Evolutionary conservation across 176 grass and related monocot genomes (phyloP), one percentile per base, ranked within the genome.

Genomic region (Alopecurus myosuroides): DNA sequence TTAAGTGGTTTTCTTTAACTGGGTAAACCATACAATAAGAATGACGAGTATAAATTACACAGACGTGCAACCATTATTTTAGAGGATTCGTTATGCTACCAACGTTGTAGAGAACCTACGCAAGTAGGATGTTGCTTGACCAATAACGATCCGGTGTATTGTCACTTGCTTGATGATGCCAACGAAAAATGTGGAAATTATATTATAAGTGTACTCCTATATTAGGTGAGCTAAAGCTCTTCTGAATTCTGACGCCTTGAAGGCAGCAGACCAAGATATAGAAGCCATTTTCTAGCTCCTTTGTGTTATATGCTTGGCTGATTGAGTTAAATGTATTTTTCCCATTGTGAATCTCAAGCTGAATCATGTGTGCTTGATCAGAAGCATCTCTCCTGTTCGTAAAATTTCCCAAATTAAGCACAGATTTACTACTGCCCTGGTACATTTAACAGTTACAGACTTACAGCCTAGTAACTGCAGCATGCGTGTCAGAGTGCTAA

Each of bases 1-100:
- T 34, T 61, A 23, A 42, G 61, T 86, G 15, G 34, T 82, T 63
- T 18, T 62, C 62, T 79, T 83, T 71, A 79, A 62, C 20, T 77
- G 30, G 5, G 26, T 46, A 85, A 66, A 74, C 61, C 64, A 96
- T 86, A 92, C 73, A 95, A 95, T 85, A 94, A 90, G 70, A 95
- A 95, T 82, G 90, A 95, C 28, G 77, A 89, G 89, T 57, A 90
- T 85, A 39, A 49, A 60, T 37, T 63, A 26, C 19, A 25, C 37
- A 57, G n/a, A 68, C 3, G 2, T 44, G 5, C 51, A 53, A 19
- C n/a, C 11, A 11, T 74, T 39, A n/a, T 88, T 70, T 34, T 87
- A 23, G n/a, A 92, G 85, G 85, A 87, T 84, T 60, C 78, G 90
- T 10, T 92, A 87, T 88, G 44, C 44, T 46, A 12, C 44, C 15